These are phyloP conservation scores for Thozetella sp. DNA, from an alignment of 495 filamentous ascomycete genomes.

Conservation along the genomic window DNA sequence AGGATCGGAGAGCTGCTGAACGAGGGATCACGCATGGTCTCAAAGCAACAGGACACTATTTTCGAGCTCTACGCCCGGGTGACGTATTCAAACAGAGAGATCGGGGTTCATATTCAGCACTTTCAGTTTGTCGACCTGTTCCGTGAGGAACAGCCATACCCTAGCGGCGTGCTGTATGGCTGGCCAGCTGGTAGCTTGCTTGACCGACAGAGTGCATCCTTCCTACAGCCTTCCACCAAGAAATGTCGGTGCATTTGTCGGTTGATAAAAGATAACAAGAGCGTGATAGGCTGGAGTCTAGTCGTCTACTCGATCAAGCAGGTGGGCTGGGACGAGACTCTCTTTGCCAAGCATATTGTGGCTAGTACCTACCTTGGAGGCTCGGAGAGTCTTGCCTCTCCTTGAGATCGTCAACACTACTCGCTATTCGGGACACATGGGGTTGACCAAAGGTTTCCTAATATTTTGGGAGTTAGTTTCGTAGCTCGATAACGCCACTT, in stretches of 20 bases:
- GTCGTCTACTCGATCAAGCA: constrained; percentile 54
- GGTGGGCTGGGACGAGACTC: constrained; percentile 54
- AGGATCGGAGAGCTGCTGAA: constrained; percentile 58
- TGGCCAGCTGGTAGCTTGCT: constrained; percentile 47
- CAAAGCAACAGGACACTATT: constrained; percentile 37
- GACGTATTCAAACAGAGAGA: constrained; percentile 49
- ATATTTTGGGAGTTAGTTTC: too few species aligned
- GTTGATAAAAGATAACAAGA: constrained; percentile 42
- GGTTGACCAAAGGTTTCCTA: too few species aligned
- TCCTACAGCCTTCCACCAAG: constrained; percentile 31
- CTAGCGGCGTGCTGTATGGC: constrained; percentile 47
- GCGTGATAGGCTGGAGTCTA: constrained; percentile 39
- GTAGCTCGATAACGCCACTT: too few species aligned
- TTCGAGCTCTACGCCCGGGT: constrained; percentile 65
- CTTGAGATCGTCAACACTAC: not conserved
- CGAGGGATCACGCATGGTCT: constrained; percentile 34
- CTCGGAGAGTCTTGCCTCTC: not conserved
- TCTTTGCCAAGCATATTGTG: constrained; percentile 28
- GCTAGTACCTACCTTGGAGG: too few species aligned
- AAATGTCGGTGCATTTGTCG: constrained; percentile 57
- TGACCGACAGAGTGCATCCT: constrained; percentile 45
- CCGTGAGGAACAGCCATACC: constrained; percentile 54
- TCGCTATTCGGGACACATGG: too few species aligned
- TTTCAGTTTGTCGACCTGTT: constrained; percentile 63
- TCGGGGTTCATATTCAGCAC: constrained; percentile 44